phyloP scores from a whole-genome alignment of 306 rosid genomes.

The Pterocarpus macrocarpus region DNA sequence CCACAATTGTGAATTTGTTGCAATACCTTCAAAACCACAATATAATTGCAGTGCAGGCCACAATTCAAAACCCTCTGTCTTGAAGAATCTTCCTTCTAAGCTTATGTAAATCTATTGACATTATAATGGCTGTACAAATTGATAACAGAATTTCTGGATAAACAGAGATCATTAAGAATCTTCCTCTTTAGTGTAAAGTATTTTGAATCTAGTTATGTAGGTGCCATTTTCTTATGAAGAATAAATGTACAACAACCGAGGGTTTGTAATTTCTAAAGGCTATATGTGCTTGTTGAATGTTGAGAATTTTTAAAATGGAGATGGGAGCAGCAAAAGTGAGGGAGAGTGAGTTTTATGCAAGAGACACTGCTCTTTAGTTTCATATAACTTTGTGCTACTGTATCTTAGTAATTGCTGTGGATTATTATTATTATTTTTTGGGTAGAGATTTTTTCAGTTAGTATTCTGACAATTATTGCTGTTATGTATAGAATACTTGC shows the following conservation, averaged over 20 bases:
- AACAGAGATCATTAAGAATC: not conserved
- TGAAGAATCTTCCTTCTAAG: constrained; percentile 11
- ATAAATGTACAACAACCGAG: constrained; percentile 16
- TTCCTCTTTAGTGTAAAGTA: constrained; percentile 2
- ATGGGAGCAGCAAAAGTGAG: not conserved
- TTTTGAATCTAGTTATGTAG: not conserved
- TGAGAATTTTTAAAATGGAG: constrained; percentile 17
- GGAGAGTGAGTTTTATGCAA: constrained; percentile 3
- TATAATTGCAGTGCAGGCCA: not conserved
- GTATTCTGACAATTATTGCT: constrained; percentile 41
- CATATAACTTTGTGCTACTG: constrained; percentile 7
- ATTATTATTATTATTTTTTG: not conserved
- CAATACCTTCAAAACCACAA: not conserved
- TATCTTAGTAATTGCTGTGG: not conserved
- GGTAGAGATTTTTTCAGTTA: not conserved
- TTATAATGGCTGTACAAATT: not conserved
- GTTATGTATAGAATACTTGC: constrained; percentile 79
- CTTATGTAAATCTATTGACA: constrained; percentile 28
- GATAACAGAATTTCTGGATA: constrained; percentile 2
- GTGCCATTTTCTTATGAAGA: constrained; percentile 7
- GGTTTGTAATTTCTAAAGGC: constrained; percentile 31
- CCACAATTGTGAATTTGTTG: not conserved
- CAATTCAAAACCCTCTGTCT: not conserved
- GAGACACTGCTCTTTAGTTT: constrained; percentile 4
- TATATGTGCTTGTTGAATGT: constrained; percentile 5